Evolutionary conservation across 2,329 filamentous ascomycete species (phyloP).

Genomic region (Pestalotiopsis sp.): DNA sequence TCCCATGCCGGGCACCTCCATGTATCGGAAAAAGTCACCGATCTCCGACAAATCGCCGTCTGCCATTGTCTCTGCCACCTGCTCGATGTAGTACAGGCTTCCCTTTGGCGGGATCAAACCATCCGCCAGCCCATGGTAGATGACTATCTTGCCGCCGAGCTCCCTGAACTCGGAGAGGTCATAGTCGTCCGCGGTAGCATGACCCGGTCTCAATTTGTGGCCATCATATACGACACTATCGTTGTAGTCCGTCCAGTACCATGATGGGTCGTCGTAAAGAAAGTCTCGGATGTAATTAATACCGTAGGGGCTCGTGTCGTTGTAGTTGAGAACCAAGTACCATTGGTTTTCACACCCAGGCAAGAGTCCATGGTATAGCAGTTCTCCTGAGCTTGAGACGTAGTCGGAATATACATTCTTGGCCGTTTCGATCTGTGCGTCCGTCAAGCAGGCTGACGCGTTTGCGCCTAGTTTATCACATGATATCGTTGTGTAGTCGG

Average conservation of each 20-base stretch:
- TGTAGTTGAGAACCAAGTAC: not conserved
- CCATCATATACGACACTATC: slow-evolving; percentile 12
- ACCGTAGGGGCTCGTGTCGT: slow-evolving; percentile 9
- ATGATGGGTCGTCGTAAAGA: slow-evolving; percentile 12
- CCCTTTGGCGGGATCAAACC: slow-evolving; percentile 23
- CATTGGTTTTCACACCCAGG: slow-evolving; percentile 13
- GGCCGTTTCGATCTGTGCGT: slow-evolving; percentile 41
- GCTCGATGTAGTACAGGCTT: slow-evolving; percentile 21
- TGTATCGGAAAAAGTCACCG: slow-evolving; percentile 42
- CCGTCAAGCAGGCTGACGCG: not conserved
- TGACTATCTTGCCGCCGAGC: slow-evolving; percentile 29
- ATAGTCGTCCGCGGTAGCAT: slow-evolving; percentile 16
- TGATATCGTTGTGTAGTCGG: not conserved
- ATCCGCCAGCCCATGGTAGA: slow-evolving; percentile 33
- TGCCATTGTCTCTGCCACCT: slow-evolving; percentile 21
- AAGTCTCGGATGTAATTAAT: slow-evolving; percentile 14
- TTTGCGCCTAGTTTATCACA: not conserved
- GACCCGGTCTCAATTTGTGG: slow-evolving; percentile 12
- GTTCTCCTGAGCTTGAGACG: slow-evolving; percentile 22
- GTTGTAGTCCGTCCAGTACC: slow-evolving; percentile 15
- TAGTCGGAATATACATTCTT: slow-evolving; percentile 36
- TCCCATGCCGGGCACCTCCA: slow-evolving; percentile 43
- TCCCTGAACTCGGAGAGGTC: slow-evolving; percentile 25
- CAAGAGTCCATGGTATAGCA: slow-evolving; percentile 8
- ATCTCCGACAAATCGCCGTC: slow-evolving; percentile 27